Evolutionary conservation across 164 flowering plant species (phyloP).

Genomic region (Houttuynia cordata): DNA sequence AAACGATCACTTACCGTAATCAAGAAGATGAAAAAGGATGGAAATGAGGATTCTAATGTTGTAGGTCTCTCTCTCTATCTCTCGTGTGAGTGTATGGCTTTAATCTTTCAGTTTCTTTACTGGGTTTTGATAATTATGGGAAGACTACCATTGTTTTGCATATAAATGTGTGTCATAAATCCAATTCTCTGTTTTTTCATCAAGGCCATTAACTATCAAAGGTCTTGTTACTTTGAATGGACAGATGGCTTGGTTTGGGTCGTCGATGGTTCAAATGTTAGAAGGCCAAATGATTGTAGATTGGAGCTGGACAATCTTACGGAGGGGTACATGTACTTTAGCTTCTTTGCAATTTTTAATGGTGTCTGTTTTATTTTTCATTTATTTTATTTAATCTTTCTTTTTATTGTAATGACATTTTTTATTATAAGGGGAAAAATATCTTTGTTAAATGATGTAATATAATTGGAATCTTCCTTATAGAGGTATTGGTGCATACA

Average conservation of each 20-base stretch:
- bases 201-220: conserved; percentile 78
- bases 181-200: conserved; percentile 96
- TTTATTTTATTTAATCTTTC: too few species aligned
- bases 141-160: conserved; percentile 86
- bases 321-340: too few species aligned
- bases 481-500: too few species aligned
- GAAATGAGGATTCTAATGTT: conserved; percentile 98
- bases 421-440: too few species aligned
- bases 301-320: conserved; percentile 86
- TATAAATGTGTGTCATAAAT: conserved; percentile 90
- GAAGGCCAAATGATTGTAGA: conserved; percentile 85
- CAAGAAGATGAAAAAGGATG: conserved; percentile 75
- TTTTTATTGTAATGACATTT: too few species aligned
- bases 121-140: conserved; percentile 92
- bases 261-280: conserved; percentile 94
- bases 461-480: too few species aligned
- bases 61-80: conserved; percentile 29
- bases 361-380: too few species aligned
- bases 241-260: conserved; percentile 99
- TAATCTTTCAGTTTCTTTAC: background rate
- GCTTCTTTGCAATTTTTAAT: too few species aligned
- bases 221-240: conserved; percentile 53
- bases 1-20: conserved; percentile 94
- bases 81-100: background rate
- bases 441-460: too few species aligned